Base-by-base conservation (phyloP, 805 yeast species). In the Candida piceae region DNA sequence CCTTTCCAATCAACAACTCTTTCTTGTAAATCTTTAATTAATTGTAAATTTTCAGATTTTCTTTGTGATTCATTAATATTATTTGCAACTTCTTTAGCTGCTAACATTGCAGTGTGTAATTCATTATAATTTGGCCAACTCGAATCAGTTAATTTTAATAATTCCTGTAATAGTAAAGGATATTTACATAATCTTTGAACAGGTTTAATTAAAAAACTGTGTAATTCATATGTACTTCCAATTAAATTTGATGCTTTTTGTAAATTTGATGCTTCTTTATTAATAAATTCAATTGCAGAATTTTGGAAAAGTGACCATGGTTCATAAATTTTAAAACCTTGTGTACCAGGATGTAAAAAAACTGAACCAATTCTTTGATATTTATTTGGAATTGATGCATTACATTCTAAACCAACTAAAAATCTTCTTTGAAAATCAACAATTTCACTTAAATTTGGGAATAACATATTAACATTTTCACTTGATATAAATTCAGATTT, bases 111-210 rank as follows among this genome's bases (percentile, higher is more conserved):
- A 37, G 72, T 59, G 19, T 73, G 65, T 21, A 90, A 66, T 57
- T 90, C 97, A 42, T 71, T 74, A 50, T 76, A 78, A 41, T 66
- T 66, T 7, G 76, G 72, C 66, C 72, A 67, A 13, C 61, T 55
- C 11, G 58, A 55, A 25, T 78, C 81, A 9, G 87, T 74, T 34
- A 69, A 57, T 55, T 86, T 87, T 34, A 85, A 58, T 36, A 93
- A 67, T 54, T 86, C 93, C 50, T 74, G 78, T 35, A 93, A 63
- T 33, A 93, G 67, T 35, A 93, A 64, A 2, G 97, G 98, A 60
- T 93, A 93, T 58, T 89, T 86, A 69, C 96, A 86, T n/a, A 93
- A 71, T 45, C 99, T 74, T 66, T 93, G 99, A 26, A 93, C 86
- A 0, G 99, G 99, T 58, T 90, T 93, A 49, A 93, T 76, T 29